phyloP scores from a whole-genome alignment of 257 asterid genomes.

The Primulina huaijiensis region DNA sequence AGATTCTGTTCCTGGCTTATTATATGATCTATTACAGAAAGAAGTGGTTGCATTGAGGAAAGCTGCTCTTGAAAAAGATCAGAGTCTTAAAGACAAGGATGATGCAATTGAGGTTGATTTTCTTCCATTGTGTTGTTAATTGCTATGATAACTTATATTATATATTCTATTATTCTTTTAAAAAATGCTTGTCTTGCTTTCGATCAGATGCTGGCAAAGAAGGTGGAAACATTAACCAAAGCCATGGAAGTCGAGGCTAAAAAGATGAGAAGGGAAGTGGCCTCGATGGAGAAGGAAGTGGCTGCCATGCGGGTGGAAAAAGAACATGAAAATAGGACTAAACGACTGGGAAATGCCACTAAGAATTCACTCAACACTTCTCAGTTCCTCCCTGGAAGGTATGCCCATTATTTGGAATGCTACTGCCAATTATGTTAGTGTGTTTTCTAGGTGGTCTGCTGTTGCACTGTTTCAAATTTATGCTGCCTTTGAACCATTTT shows the following conservation, averaged over 20 bases:
- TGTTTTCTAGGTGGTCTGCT: conserved; percentile 1
- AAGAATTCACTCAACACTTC: conserved; percentile 69
- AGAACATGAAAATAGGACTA: conserved; percentile 74
- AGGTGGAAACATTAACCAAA: conserved; percentile 90
- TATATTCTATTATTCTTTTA: conserved; percentile 20
- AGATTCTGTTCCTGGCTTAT: conserved; percentile 77
- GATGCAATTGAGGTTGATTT: conserved; percentile 88
- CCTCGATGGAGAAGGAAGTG: conserved; percentile 99
- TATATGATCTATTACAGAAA: conserved; percentile 82
- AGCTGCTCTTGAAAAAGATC: conserved; percentile 95
- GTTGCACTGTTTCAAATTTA: background rate
- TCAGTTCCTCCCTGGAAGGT: conserved; percentile 86
- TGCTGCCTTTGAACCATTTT: too few species aligned
- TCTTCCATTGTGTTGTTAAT: conserved; percentile 20
- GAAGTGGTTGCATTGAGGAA: conserved; percentile 83
- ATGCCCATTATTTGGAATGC: conserved; percentile 14
- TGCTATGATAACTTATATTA: conserved; percentile 16
- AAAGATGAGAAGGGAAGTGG: conserved; percentile 97
- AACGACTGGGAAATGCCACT: conserved; percentile 55
- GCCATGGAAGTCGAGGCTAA: conserved; percentile 99
- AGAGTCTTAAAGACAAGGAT: conserved; percentile 94
- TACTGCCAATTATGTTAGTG: conserved; percentile 7
- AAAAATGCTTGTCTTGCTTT: conserved; percentile 22
- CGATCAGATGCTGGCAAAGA: conserved; percentile 84
- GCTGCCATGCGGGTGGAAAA: conserved; percentile 92